Base-by-base conservation (phyloP, 2,329 filamentous ascomycete species). In the Malbranchea cinnamomea region DNA sequence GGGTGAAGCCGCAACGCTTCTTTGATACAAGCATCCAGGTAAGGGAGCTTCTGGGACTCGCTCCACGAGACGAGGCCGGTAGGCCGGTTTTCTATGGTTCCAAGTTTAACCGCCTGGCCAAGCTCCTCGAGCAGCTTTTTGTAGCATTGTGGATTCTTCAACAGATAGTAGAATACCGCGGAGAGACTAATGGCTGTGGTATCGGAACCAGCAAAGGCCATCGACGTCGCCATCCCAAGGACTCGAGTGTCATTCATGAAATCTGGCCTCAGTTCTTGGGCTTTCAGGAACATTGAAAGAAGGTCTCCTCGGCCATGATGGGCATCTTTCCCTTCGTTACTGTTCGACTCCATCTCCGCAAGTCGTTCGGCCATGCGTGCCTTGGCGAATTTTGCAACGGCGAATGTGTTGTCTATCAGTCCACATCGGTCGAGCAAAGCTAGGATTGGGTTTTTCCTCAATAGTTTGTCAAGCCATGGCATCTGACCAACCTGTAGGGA, bases 1-100 rank as follows among this genome's bases (percentile, higher is more conserved):
- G 81, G 80, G 48, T 85, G 78, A 41, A 83, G 48, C 8, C 79
- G 70, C 57, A 85, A 80, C 4, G 75, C 70, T 50, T 89, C 81
- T 45, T 85, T 80, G 43, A 87, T 66, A 32, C 73, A 74, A 3
- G 79, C 80, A 44, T 84, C 77, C 4, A 89, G 68, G 48, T 85
- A 89, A 0, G 71, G 69, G 2, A 89, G 62, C 32, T 67, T 68
- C 48, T 81, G 76, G 28, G 64, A 66, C 52, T 84, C 74, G 20
- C 68, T 48, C 69, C 76, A 82, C 2, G 71, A 75, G 4, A 83
- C 74, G 4, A 74, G 63, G 5, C 69, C 68, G 10, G 68, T 64
- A 0, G 46, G 32, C 2, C 56, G 50, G 15, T 54, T 17, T 22
- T 26, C 28, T 30, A 63, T 62, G 3, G 41, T 48, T 3, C 73